phyloP scores from a whole-genome alignment of 768 basidiomycete species.

The Russula olivacea region DNA sequence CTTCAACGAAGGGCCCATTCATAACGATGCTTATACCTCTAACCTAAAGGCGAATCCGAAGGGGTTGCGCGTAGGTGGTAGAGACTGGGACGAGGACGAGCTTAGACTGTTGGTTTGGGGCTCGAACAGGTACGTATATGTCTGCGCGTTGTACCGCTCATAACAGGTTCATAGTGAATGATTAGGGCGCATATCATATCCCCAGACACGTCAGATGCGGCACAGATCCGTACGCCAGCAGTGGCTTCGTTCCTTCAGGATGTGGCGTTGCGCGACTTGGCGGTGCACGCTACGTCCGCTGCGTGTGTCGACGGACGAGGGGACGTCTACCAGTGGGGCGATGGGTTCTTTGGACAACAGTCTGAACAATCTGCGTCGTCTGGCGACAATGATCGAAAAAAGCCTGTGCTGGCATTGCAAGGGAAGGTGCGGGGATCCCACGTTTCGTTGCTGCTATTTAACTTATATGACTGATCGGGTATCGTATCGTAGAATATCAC shows the following conservation, averaged over 20 bases:
- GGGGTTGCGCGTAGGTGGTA: constrained; percentile 26
- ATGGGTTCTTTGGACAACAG: constrained; percentile 45
- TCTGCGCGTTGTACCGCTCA: constrained; percentile 21
- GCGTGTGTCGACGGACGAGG: constrained; percentile 76
- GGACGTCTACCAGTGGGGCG: constrained; percentile 83
- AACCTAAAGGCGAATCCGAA: constrained; percentile 3
- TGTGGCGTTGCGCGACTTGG: constrained; percentile 68
- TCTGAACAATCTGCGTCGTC: constrained; percentile 17
- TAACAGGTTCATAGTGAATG: no score
- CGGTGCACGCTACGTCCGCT: constrained; percentile 57
- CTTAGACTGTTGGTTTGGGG: constrained; percentile 53
- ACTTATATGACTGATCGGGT: background rate
- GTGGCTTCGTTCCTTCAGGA: constrained; percentile 55
- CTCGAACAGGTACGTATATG: constrained; percentile 51
- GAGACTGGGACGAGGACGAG: constrained; percentile 38
- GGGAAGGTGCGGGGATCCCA: constrained; percentile 49
- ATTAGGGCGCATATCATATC: constrained; percentile 44
- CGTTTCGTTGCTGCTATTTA: background rate
- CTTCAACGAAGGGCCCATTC: constrained; percentile 24
- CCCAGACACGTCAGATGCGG: constrained; percentile 36
- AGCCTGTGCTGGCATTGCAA: constrained; percentile 50
- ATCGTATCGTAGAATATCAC: constrained; percentile 52
- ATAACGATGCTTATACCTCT: constrained; percentile 34
- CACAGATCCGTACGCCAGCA: constrained; percentile 45
- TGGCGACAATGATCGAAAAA: constrained; percentile 26